These are phyloP conservation scores for Silene noctiflora DNA, from an alignment of 179 eudicot species.

Conservation along the genomic window DNA sequence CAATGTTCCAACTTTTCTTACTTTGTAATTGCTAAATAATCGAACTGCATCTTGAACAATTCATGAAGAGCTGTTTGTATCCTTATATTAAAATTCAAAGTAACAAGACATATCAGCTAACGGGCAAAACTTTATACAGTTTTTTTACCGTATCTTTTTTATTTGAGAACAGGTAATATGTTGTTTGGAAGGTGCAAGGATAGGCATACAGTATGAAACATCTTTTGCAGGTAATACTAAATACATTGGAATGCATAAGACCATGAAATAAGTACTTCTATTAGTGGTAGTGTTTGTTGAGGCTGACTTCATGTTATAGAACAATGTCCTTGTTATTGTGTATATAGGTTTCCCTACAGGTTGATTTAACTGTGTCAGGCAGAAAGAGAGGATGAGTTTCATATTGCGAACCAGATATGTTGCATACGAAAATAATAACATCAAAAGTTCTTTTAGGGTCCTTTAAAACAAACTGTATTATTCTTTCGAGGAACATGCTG, in stretches of 20 bases:
- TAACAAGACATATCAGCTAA: background rate
- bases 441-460: background rate
- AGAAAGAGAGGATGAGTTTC: background rate
- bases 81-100: background rate
- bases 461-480: background rate
- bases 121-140: background rate
- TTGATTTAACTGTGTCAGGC: background rate
- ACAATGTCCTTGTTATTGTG: background rate
- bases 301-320: background rate
- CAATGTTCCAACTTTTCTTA: background rate
- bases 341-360: background rate
- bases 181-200: slow-evolving; percentile 91
- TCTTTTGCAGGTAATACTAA: slow-evolving; percentile 79
- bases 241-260: slow-evolving; percentile 6
- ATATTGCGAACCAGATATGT: background rate
- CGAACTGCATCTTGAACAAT: background rate
- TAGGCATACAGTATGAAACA: slow-evolving; percentile 95
- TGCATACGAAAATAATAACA: background rate
- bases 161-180: slow-evolving; percentile 62
- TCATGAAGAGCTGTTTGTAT: background rate
- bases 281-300: background rate
- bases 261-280: background rate
- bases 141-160: slow-evolving; percentile 6
- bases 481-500: background rate
- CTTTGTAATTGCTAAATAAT: slow-evolving; percentile 9